Conservation (phyloP, 1,284 basidiomycete species). For the Papiliotrema flavescens region DNA sequence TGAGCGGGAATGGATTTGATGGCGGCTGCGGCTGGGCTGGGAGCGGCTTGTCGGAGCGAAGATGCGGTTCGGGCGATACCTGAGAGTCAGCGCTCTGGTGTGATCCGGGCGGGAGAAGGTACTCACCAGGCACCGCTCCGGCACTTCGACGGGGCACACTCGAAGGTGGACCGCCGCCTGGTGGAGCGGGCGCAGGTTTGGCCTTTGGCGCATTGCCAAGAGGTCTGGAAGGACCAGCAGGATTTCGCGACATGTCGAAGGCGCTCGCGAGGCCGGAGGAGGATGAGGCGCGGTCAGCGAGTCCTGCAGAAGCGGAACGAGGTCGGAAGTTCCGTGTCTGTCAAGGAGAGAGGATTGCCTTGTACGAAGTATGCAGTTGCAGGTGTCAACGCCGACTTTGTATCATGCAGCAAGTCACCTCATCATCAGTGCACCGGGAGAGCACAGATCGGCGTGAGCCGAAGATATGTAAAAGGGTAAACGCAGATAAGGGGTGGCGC, state of each 20-base stretch:
- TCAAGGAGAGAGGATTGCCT: too few relatives aligned
- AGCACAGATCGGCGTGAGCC: background rate
- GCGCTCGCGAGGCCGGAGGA: too few relatives aligned
- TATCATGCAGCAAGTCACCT: too few relatives aligned
- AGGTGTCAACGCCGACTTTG: too few relatives aligned
- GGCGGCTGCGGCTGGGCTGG: slow-evolving; percentile 14
- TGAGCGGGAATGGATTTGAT: slow-evolving; percentile 43
- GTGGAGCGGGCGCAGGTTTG: slow-evolving; percentile 9
- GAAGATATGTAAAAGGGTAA: background rate
- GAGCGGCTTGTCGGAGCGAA: slow-evolving; percentile 38
- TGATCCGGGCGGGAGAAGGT: background rate
- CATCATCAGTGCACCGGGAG: background rate
- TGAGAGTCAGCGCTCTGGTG: background rate
- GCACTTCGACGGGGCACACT: slow-evolving; percentile 38
- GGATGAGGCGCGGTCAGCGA: too few relatives aligned
- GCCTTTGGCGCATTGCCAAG: slow-evolving; percentile 36
- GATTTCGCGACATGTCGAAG: slow-evolving; percentile 40
- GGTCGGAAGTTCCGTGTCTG: too few relatives aligned
- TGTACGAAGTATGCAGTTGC: too few relatives aligned
- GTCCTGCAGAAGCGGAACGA: too few relatives aligned
- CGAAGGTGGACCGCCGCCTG: background rate
- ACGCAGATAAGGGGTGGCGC: too few relatives aligned
- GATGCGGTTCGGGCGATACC: slow-evolving; percentile 48
- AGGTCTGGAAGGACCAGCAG: slow-evolving; percentile 25
- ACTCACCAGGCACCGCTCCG: slow-evolving; percentile 40